Conservation (phyloP, 441 rosid species). For the Hura crepitans region DNA sequence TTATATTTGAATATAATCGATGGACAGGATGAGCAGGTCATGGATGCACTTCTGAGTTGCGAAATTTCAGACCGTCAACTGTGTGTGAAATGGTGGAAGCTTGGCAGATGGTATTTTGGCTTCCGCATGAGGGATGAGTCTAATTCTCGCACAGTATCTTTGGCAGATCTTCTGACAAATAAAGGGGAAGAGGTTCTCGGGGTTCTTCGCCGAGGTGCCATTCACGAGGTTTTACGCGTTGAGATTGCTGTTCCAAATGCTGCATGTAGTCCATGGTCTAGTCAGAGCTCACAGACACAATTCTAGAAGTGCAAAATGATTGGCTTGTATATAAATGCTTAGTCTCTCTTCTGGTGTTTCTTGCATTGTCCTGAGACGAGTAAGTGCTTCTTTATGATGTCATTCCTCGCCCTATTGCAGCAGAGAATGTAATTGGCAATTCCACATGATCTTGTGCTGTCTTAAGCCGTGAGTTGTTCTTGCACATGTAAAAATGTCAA, state of each 20-base stretch:
- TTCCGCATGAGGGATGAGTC: constrained; percentile 60
- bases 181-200: constrained; percentile 45
- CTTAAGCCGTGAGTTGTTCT: not conserved
- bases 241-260: constrained; percentile 43
- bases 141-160: constrained; percentile 39
- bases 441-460: not conserved
- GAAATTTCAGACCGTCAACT: constrained; percentile 49
- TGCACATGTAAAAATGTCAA: not conserved
- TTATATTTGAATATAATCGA: not conserved
- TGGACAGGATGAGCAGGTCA: constrained; percentile 35
- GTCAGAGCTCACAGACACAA: constrained; percentile 15
- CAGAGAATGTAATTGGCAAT: not conserved
- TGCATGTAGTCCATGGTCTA: constrained; percentile 29
- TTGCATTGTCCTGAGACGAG: not conserved
- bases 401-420: not conserved
- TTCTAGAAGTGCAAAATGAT: not conserved
- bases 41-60: constrained; percentile 38
- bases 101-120: constrained; percentile 60
- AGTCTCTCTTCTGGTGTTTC: not conserved
- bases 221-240: constrained; percentile 61
- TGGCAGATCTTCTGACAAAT: constrained; percentile 38
- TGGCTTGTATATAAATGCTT: not conserved
- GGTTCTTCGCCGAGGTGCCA: constrained; percentile 60
- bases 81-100: constrained; percentile 68
- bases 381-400: not conserved